Conservation (phyloP, 768 basidiomycete species). For the Cystobasidium onofrii region DNA sequence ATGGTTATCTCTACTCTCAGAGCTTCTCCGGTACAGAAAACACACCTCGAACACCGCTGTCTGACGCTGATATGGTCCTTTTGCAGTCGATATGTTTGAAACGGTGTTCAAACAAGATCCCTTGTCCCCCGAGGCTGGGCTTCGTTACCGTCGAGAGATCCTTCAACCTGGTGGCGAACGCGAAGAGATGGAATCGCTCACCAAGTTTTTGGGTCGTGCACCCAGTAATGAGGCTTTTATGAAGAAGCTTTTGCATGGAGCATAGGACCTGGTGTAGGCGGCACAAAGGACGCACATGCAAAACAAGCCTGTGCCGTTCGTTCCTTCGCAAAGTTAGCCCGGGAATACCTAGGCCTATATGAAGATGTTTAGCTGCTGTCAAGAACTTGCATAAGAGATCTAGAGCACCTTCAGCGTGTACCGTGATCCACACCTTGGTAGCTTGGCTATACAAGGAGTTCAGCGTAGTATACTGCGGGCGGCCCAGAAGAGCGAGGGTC, state of each 20-base stretch:
- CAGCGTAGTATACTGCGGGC: too few species aligned
- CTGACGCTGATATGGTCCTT: not conserved
- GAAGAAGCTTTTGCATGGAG: conserved; percentile 32
- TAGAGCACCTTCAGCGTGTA: too few species aligned
- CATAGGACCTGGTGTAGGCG: not conserved
- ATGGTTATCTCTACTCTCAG: conserved; percentile 60
- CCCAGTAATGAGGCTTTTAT: conserved; percentile 67
- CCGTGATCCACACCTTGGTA: too few species aligned
- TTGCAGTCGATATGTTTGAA: conserved; percentile 50
- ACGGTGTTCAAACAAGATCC: conserved; percentile 77
- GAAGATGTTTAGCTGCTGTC: too few species aligned
- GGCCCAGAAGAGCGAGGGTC: too few species aligned
- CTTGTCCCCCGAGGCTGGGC: conserved; percentile 58
- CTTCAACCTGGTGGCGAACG: conserved; percentile 65
- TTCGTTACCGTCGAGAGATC: conserved; percentile 66
- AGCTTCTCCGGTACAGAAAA: conserved; percentile 52
- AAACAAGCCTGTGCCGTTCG: too few species aligned
- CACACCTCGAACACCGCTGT: not conserved
- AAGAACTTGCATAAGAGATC: too few species aligned
- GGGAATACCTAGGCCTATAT: too few species aligned
- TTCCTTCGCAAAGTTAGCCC: too few species aligned
- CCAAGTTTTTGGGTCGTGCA: conserved; percentile 69
- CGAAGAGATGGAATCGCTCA: conserved; percentile 70
- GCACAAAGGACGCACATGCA: too few species aligned
- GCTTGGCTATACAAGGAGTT: too few species aligned